phyloP scores from a whole-genome alignment of 1,284 basidiomycete genomes.

The Moesziomyces parantarcticus region DNA sequence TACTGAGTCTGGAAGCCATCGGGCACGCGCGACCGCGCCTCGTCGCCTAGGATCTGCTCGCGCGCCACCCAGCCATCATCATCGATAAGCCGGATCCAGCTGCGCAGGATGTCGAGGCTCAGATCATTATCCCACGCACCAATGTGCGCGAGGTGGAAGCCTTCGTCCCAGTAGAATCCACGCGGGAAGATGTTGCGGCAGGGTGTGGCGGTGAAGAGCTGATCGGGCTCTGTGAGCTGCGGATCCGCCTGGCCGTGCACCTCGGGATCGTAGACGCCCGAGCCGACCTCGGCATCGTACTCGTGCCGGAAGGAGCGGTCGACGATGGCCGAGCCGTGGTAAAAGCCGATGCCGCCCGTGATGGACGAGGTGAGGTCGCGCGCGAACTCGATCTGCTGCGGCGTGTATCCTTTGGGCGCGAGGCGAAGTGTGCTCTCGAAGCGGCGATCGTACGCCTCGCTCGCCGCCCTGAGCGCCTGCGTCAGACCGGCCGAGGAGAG shows the following conservation, averaged over 20 bases:
- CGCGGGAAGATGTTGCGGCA: slow-evolving; percentile 94
- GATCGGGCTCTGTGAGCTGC: slow-evolving; percentile 72
- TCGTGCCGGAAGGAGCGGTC: slow-evolving; percentile 85
- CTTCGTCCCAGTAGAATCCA: slow-evolving; percentile 98
- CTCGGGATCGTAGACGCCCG: slow-evolving; percentile 45
- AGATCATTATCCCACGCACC: slow-evolving; percentile 92
- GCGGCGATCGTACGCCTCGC: slow-evolving; percentile 75
- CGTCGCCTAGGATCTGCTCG: slow-evolving; percentile 93
- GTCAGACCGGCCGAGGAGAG: slow-evolving; percentile 73
- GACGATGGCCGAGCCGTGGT: slow-evolving; percentile 88
- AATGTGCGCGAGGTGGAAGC: slow-evolving; percentile 90
- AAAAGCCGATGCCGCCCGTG: slow-evolving; percentile 91
- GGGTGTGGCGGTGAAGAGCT: slow-evolving; percentile 89
- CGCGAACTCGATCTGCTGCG: slow-evolving; percentile 78
- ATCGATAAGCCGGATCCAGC: slow-evolving; percentile 90
- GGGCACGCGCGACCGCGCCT: slow-evolving; percentile 82
- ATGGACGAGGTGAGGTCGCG: slow-evolving; percentile 88
- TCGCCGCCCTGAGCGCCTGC: slow-evolving; percentile 77
- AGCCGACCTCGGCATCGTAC: slow-evolving; percentile 75
- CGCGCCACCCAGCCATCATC: slow-evolving; percentile 93
- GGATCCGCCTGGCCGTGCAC: slow-evolving; percentile 55
- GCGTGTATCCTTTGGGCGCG: slow-evolving; percentile 66
- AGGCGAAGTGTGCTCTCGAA: slow-evolving; percentile 80
- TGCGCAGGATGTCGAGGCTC: slow-evolving; percentile 85
- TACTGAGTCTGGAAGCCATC: slow-evolving; percentile 89